Evolutionary conservation across 208 protist species (phyloP), one percentile per base, ranked within the genome.

Genomic region (Angomonas ambiguus): DNA sequence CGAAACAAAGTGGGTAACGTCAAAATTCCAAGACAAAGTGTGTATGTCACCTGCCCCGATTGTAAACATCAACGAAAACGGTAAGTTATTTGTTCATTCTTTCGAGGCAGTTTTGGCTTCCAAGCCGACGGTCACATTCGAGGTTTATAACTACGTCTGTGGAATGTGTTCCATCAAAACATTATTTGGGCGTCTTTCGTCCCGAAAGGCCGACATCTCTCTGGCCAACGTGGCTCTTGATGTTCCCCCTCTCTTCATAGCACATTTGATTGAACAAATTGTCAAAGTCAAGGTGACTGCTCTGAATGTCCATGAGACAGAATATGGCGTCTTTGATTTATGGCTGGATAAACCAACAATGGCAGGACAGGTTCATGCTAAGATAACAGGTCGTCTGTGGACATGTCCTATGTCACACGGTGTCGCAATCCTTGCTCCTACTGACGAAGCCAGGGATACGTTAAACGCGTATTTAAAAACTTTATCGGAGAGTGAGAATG

Each of bases 291-390:
- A 76, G n/a, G 74, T 91, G 3, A 77, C 59, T 48, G 84, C 80
- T 0, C 56, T 91, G 1, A 74, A 64, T 35, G 49, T 80, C 13
- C 77, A 69, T 33, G 76, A 83, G 45, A 53, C 49, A 3, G 65
- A 79, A 13, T 42, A 64, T 8, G 22, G 42, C 1, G 67, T 82
- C 8, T 82, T 83, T 33, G 79, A 87, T 51, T 51, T 91, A 6
- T 91, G 84, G 81, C 67, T 91, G 0, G 84, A 91, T 34, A 91
- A 85, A 57, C 69, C 80, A n/a, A 82, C 77, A 25, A 73, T 75
- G 45, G 59, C 76, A 22, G 31, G 48, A 1, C 70, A 78, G 33
- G 34, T 87, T 45, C 68, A 74, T 13, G 63, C 68, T 33, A 51
- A 56, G 1, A 45, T 87, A 22, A 79, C 76, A 0, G 75, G 67